Conservation (phyloP, 768 basidiomycete genomes). For the Termitomyces sp. region DNA sequence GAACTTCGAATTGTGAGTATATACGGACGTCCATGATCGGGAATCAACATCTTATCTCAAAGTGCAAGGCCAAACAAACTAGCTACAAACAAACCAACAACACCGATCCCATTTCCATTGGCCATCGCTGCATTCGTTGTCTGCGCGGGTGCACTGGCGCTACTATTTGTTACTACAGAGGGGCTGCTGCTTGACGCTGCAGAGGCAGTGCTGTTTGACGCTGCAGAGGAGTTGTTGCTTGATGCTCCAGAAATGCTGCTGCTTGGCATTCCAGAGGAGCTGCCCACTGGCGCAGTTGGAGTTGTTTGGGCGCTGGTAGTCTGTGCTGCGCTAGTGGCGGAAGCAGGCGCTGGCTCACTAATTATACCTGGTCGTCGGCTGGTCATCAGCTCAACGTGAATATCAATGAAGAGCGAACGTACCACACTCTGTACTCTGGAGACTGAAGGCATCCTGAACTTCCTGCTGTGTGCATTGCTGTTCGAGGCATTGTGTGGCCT, state of each 20-base stretch:
- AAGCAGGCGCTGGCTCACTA: not conserved
- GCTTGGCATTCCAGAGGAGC: no score
- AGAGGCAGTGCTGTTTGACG: no score
- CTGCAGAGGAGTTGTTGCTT: not conserved
- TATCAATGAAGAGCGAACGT: not conserved
- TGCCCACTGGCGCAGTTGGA: not conserved
- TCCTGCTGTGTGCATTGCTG: conserved; percentile 11
- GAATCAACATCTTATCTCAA: no score
- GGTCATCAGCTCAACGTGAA: not conserved
- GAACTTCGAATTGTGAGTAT: not conserved
- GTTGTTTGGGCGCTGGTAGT: not conserved
- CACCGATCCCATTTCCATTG: not conserved
- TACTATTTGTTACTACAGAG: not conserved
- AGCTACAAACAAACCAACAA: not conserved
- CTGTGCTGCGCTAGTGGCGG: not conserved
- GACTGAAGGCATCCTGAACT: not conserved
- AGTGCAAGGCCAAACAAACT: conserved; percentile 9
- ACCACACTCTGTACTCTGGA: conserved; percentile 12
- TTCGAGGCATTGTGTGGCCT: conserved; percentile 10
- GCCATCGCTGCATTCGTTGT: conserved; percentile 3
- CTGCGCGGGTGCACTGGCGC: not conserved
- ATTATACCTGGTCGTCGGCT: not conserved
- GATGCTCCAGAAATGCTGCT: no score
- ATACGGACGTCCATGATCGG: not conserved
- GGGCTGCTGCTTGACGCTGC: not conserved